Percentiles rank a stretch among this genome's conserved stretches.
phyloP scores from a whole-genome alignment of 2,329 filamentous ascomycete species.

The Pseudocercospora macadamiae region DNA sequence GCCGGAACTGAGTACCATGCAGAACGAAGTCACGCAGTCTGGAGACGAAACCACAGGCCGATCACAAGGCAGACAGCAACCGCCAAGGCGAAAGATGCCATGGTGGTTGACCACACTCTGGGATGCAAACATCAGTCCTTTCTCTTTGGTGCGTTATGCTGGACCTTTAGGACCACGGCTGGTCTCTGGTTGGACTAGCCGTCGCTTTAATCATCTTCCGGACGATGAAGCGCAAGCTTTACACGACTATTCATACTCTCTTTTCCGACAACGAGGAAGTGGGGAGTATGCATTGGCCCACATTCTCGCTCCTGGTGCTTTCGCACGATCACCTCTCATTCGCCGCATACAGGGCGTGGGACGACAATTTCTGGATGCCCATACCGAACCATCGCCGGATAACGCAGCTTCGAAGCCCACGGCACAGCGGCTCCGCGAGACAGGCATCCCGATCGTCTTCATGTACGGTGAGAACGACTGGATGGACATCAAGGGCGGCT shows the following conservation, averaged over 20 bases:
- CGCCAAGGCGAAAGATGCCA: conserved; percentile 66
- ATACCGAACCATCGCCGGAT: conserved; percentile 34
- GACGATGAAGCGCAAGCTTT: conserved; percentile 77
- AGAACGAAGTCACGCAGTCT: conserved; percentile 73
- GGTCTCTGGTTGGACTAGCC: conserved; percentile 91
- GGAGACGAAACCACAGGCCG: conserved; percentile 42
- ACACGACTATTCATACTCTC: conserved; percentile 90
- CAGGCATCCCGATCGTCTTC: conserved; percentile 73
- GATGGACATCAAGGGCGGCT: conserved; percentile 93
- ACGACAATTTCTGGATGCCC: conserved; percentile 60
- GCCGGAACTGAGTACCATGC: conserved; percentile 70
- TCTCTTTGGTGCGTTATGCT: conserved; percentile 83
- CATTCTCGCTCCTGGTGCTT: conserved; percentile 89
- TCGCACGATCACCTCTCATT: conserved; percentile 84
- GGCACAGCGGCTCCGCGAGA: conserved; percentile 61
- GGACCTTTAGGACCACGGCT: conserved; percentile 89
- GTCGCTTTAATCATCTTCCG: conserved; percentile 88
- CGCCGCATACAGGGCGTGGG: conserved; percentile 84
- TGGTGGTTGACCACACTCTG: conserved; percentile 91
- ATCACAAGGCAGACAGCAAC: conserved; percentile 41
- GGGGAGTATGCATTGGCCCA: conserved; percentile 94
- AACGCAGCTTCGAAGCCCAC: conserved; percentile 55
- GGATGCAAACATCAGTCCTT: conserved; percentile 96
- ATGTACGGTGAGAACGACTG: conserved; percentile 99
- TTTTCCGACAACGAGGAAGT: conserved; percentile 89